phyloP scores from a whole-genome alignment of 768 basidiomycete genomes.

The Artomyces pyxidatus region DNA sequence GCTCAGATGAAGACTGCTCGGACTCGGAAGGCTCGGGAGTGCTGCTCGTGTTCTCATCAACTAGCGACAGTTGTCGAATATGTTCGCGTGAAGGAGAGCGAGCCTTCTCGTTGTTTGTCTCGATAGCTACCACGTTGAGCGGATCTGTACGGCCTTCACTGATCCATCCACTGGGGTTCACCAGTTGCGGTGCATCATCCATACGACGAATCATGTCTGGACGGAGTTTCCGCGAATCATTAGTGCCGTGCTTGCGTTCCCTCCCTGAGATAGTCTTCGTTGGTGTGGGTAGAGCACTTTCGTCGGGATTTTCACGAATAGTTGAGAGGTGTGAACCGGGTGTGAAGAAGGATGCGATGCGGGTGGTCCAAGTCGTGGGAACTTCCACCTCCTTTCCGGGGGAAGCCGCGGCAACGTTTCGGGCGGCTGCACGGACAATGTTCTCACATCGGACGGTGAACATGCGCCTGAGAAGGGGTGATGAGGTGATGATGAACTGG shows the following conservation, averaged over 20 bases:
- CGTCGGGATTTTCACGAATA: background rate
- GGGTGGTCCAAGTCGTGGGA: background rate
- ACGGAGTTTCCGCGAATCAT: slow-evolving; percentile 26
- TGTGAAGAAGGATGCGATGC: slow-evolving; percentile 4
- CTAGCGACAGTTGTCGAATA: too few species aligned
- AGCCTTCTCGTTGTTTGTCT: too few species aligned
- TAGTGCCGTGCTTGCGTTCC: slow-evolving; percentile 1
- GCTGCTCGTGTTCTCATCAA: too few species aligned
- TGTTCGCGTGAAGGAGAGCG: too few species aligned
- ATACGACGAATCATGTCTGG: slow-evolving; percentile 75
- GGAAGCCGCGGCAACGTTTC: slow-evolving; percentile 1
- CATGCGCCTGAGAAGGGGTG: slow-evolving; percentile 9
- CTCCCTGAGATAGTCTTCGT: background rate
- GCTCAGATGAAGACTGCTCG: background rate
- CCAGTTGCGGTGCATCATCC: slow-evolving; percentile 56
- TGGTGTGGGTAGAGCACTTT: background rate
- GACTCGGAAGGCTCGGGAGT: background rate
- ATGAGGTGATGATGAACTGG: background rate
- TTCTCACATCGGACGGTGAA: slow-evolving; percentile 11
- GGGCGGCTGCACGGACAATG: slow-evolving; percentile 10
- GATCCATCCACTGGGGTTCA: slow-evolving; percentile 71
- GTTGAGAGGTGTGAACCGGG: background rate
- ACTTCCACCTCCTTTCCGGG: slow-evolving; percentile 26
- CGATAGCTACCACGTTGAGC: background rate
- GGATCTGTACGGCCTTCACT: slow-evolving; percentile 32